Base-by-base conservation (phyloP, 2,329 filamentous ascomycete species). In the Phoma sp. region DNA sequence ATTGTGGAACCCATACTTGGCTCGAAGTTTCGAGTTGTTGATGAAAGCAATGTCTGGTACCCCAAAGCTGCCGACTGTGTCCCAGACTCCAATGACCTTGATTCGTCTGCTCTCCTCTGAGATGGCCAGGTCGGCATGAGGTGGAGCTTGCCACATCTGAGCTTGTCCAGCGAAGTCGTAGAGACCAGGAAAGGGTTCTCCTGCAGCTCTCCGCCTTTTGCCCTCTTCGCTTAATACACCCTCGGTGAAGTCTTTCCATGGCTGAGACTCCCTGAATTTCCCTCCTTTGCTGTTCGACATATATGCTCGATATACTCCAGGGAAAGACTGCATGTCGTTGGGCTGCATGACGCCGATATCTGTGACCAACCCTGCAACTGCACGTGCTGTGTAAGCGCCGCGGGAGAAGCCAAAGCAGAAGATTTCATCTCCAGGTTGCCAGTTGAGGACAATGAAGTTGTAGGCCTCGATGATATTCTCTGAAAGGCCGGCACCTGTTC, bases 401-500 rank as follows among this genome's bases (percentile, higher is more conserved):
- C 79, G 60, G 0, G 77, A 80, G 59, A 80, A 81, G 0, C 79
- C 79, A 24, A 80, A 71, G 33, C 79, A 70, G 58, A 79, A 80
- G 38, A 81, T 78, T 22, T 78, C 76, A 46, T 80, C 78, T 36
- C 81, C 81, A 0, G 73, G 67, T 18, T 75, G 64, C 46, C 78
- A 83, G 60, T 83, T 84, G 29, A 78, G 72, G 5, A 77, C 75
- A 6, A 83, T 72, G 66, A 82, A 83, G 33, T 76, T 75, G 58
- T 83, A 82, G 0, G 74, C 78, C 63, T 80, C 77, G 11, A 79
- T 75, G 4, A 82, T 77, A 43, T 81, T 80, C 35, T 80, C 78
- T 2, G 70, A 69, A 2, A 82, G 68, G 1, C 80, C 79, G 39
- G 75, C 72, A 7, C 77, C 78, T 8, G 73, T 75, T n/a, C 72